Conservation (phyloP, 1,139 yeast species). For the Saccharomyces hybrid region DNA sequence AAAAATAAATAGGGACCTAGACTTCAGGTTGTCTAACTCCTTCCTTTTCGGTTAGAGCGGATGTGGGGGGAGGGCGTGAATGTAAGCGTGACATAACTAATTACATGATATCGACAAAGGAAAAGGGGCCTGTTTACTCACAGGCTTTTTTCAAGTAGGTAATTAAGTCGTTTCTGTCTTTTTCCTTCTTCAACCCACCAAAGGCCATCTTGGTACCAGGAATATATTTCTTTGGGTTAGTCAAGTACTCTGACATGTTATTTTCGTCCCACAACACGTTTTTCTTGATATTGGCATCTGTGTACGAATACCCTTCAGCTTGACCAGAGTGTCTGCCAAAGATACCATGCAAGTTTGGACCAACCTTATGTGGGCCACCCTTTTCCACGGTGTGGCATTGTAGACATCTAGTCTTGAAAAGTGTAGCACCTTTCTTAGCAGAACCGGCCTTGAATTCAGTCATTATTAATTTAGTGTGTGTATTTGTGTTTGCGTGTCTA, state of each 20-base stretch:
- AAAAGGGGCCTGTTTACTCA: conserved; percentile 38
- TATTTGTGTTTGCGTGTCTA: conserved; percentile 7
- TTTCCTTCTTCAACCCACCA: conserved; percentile 98
- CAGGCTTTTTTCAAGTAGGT: conserved; percentile 81
- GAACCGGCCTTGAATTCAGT: conserved; percentile 45
- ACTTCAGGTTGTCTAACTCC: not conserved
- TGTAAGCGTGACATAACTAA: not conserved
- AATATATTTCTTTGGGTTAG: conserved; percentile 99
- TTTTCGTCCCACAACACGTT: conserved; percentile 85
- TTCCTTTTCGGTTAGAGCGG: not conserved
- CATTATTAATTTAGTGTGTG: conserved; percentile 4
- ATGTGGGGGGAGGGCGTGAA: not conserved
- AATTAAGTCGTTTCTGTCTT: conserved; percentile 96
- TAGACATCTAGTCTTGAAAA: conserved; percentile 97
- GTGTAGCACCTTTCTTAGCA: conserved; percentile 96
- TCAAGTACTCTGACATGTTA: conserved; percentile 89
- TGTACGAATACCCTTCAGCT: conserved; percentile 90
- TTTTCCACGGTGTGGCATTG: conserved; percentile 97
- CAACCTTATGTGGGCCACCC: conserved; percentile 98
- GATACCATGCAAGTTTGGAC: conserved; percentile 96
- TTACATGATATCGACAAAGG: not conserved
- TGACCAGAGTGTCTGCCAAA: conserved; percentile 88
- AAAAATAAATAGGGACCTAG: not conserved
- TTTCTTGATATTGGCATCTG: conserved; percentile 97
- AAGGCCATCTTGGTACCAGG: conserved; percentile 99